Evolutionary conservation across 768 basidiomycete species (phyloP).

Genomic region (Astraeus odoratus): DNA sequence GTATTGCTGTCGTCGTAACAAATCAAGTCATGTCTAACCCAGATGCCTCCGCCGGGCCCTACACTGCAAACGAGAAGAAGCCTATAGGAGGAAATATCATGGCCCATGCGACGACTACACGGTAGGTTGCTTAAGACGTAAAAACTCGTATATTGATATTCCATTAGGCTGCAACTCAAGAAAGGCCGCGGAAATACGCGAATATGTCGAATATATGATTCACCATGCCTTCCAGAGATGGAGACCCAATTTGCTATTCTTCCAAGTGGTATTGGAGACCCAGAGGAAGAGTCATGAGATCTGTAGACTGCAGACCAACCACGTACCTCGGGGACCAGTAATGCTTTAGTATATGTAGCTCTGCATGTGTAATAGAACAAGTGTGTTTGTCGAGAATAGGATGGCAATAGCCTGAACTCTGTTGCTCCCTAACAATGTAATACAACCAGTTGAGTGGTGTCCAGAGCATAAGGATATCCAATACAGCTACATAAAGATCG

Average conservation of each 20-base stretch:
- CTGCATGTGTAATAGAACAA: slow-evolving; percentile 6
- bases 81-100: slow-evolving; percentile 99
- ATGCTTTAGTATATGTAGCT: slow-evolving; percentile 5
- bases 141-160: slow-evolving; percentile 4
- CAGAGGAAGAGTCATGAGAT: slow-evolving; percentile 71
- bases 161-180: slow-evolving; percentile 72
- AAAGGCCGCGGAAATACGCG: slow-evolving; percentile 90
- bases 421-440: slow-evolving; percentile 10
- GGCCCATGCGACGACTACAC: slow-evolving; percentile 97
- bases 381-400: slow-evolving; percentile 7
- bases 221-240: slow-evolving; percentile 93
- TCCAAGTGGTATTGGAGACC: slow-evolving; percentile 86
- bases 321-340: neutral
- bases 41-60: slow-evolving; percentile 86
- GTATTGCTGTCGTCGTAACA: slow-evolving; percentile 93
- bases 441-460: slow-evolving; percentile 48
- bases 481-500: neutral
- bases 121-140: slow-evolving; percentile 38
- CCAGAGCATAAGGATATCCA: slow-evolving; percentile 5
- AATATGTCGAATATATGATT: slow-evolving; percentile 96
- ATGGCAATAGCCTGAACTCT: no score
- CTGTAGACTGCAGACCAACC: neutral
- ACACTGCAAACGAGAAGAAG: slow-evolving; percentile 90
- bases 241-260: slow-evolving; percentile 95
- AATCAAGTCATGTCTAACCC: slow-evolving; percentile 99